Evolutionary conservation across 805 yeast genomes (phyloP).

Genomic region (Yarrowia deformans): DNA sequence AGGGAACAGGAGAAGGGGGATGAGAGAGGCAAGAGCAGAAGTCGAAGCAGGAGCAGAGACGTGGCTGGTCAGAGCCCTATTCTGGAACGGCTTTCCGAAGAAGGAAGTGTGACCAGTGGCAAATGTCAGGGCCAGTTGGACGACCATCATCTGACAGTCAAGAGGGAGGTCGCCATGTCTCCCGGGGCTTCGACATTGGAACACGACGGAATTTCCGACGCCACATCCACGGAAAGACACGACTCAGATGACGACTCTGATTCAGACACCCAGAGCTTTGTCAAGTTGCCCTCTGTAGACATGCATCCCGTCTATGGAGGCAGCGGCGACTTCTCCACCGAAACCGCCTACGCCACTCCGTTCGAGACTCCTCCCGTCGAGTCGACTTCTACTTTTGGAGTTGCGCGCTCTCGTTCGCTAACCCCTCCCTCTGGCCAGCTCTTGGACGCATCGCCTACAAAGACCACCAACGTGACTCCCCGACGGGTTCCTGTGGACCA

Average conservation of each 20-base stretch:
- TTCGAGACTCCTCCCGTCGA: constrained; percentile 19
- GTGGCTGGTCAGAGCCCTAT: not conserved
- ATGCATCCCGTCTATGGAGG: constrained; percentile 29
- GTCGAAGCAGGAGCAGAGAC: constrained; percentile 15
- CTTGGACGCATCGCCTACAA: constrained; percentile 15
- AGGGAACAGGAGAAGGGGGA: not conserved
- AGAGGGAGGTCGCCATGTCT: not conserved
- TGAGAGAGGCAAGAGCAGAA: not conserved
- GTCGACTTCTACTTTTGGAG: constrained; percentile 21
- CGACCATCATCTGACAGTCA: not conserved
- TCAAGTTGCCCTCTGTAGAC: constrained; percentile 24
- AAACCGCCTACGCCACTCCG: constrained; percentile 6
- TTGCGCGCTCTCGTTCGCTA: not conserved
- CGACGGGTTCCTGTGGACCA: constrained; percentile 36
- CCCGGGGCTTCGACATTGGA: constrained; percentile 16
- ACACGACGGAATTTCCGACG: constrained; percentile 24
- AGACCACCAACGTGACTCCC: constrained; percentile 25
- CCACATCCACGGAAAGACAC: not conserved
- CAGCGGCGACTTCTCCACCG: not conserved
- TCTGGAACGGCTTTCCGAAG: not conserved
- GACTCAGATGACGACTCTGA: constrained; percentile 3
- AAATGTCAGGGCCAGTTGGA: not conserved
- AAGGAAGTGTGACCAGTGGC: not conserved
- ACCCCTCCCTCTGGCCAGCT: constrained; percentile 20
- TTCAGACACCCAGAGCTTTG: constrained; percentile 22